These are phyloP conservation scores for Geranomyces variabilis DNA, from an alignment of 192 early-diverging fungal genomes.

Conservation along the genomic window DNA sequence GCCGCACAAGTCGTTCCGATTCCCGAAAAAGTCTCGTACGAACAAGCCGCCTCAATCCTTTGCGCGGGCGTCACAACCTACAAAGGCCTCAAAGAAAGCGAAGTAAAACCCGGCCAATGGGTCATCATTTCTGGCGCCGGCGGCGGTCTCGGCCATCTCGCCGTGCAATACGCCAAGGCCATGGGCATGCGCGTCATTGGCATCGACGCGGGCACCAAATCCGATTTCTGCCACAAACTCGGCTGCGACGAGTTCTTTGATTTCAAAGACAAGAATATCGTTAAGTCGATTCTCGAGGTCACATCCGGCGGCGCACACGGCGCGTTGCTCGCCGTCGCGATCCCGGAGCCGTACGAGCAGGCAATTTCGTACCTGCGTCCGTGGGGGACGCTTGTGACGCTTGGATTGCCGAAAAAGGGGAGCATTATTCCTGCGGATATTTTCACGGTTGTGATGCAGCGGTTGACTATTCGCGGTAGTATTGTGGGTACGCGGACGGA, in stretches of 20 bases:
- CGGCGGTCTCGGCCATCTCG: constrained; percentile 1
- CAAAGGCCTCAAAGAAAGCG: constrained; percentile 10
- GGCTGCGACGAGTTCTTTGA: not conserved
- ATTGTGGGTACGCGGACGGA: constrained; percentile 14
- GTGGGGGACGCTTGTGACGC: constrained; percentile 18
- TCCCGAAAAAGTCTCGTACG: not conserved
- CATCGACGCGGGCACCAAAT: constrained; percentile 2
- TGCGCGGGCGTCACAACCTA: constrained; percentile 10
- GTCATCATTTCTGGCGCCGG: constrained; percentile 2
- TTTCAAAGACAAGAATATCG: not conserved
- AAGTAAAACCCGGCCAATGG: constrained; percentile 13
- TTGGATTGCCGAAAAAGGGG: constrained; percentile 11
- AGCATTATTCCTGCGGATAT: constrained; percentile 10
- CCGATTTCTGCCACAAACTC: not conserved
- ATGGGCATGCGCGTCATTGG: constrained; percentile 13
- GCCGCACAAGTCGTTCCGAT: constrained; percentile 6
- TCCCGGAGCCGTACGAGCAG: not conserved
- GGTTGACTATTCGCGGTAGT: constrained; percentile 4
- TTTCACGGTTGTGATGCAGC: constrained; percentile 6
- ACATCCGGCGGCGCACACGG: constrained; percentile 10
- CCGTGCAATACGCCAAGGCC: constrained; percentile 6
- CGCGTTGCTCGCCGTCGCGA: constrained; percentile 9
- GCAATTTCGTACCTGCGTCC: constrained; percentile 10
- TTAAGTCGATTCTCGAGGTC: not conserved
- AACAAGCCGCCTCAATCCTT: constrained; percentile 4